These are phyloP conservation scores for Cytospora paraplurivora DNA, from an alignment of 2,329 filamentous ascomycete genomes.

Conservation along the genomic window DNA sequence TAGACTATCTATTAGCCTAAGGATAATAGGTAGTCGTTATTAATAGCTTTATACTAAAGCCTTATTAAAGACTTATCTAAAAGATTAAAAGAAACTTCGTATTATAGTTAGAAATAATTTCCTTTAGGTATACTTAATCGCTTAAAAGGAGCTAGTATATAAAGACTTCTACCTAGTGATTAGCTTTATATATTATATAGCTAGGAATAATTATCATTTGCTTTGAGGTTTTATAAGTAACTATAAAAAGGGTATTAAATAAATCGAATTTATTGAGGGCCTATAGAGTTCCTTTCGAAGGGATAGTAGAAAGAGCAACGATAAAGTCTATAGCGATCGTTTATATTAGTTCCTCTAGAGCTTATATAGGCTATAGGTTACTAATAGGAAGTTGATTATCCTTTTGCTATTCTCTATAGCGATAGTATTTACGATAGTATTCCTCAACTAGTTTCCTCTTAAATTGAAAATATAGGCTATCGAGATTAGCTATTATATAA, in stretches of 20 bases:
- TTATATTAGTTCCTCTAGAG: neutral
- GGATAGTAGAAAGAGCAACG: neutral
- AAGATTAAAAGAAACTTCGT: neutral
- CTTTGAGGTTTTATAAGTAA: neutral
- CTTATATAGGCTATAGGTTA: neutral
- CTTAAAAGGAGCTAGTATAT: neutral
- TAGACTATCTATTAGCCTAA: neutral
- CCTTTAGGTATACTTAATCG: neutral
- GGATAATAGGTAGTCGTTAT: neutral
- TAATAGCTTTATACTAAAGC: neutral
- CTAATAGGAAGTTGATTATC: neutral
- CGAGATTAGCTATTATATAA: no score
- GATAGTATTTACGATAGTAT: no score
- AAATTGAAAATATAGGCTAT: no score
- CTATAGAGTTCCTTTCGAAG: no score
- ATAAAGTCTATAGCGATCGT: slow-evolving; percentile 1
- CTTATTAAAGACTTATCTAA: neutral
- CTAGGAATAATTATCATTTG: no score
- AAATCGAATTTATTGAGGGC: neutral
- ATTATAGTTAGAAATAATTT: neutral
- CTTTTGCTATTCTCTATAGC: slow-evolving; percentile 1
- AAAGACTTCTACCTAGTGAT: neutral
- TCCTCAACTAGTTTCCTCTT: no score
- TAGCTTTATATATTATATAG: neutral
- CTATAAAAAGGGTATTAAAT: neutral